phyloP scores from a whole-genome alignment of 2,329 filamentous ascomycete species.

The Ascochyta pisi region DNA sequence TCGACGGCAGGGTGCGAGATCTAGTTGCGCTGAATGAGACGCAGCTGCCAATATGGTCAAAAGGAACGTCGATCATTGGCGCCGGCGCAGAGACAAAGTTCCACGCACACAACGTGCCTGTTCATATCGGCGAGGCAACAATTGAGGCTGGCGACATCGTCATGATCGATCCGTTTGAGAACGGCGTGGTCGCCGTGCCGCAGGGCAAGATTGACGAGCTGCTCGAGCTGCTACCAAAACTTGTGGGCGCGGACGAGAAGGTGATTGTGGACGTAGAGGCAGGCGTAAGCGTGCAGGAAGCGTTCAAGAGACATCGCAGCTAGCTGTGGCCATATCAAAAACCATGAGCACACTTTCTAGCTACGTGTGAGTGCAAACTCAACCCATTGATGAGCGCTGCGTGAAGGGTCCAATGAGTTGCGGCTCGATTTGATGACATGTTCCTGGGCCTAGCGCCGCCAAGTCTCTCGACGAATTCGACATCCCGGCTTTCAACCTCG shows the following conservation, averaged over 20 bases:
- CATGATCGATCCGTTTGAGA: conserved; percentile 71
- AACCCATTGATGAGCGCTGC: not conserved
- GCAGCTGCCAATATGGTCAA: conserved; percentile 66
- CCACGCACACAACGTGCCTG: conserved; percentile 57
- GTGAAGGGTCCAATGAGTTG: conserved; percentile 26
- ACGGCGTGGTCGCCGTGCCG: conserved; percentile 72
- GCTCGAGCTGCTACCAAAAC: conserved; percentile 61
- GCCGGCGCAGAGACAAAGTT: conserved; percentile 63
- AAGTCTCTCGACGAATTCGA: conserved; percentile 33
- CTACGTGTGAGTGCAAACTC: not conserved
- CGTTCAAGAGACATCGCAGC: conserved; percentile 64
- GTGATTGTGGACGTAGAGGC: conserved; percentile 65
- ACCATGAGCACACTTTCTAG: not conserved
- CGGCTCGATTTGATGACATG: conserved; percentile 32
- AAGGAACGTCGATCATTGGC: conserved; percentile 64
- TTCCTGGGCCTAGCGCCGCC: conserved; percentile 20
- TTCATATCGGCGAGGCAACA: conserved; percentile 48
- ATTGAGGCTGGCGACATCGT: conserved; percentile 66
- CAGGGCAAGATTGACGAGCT: conserved; percentile 65
- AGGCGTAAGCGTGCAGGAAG: conserved; percentile 69
- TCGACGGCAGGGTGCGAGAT: conserved; percentile 73
- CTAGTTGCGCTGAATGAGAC: conserved; percentile 64
- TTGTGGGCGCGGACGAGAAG: conserved; percentile 53
- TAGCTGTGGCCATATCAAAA: conserved; percentile 9
- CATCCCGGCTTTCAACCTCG: conserved; percentile 23